Percentiles rank a stretch among this genome's conserved stretches.
phyloP scores from a whole-genome alignment of 129 eudicot species.

The Arctium lappa region DNA sequence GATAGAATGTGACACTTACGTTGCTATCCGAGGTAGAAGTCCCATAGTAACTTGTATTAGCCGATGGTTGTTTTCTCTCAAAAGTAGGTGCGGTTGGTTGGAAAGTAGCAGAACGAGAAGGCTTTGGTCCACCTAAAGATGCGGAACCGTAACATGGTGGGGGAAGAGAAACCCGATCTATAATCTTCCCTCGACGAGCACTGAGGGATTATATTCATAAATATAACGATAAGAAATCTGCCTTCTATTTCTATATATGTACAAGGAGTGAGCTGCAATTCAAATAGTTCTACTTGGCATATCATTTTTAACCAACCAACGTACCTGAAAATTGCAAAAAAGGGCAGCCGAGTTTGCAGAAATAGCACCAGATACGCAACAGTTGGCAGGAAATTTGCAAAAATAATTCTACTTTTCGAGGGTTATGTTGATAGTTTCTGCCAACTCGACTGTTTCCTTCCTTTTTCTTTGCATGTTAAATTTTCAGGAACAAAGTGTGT shows the following conservation, averaged over 20 bases:
- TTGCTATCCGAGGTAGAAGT: constrained; percentile 46
- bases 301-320: neutral
- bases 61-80: constrained; percentile 21
- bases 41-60: constrained; percentile 28
- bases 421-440: neutral
- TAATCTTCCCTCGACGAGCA: constrained; percentile 53
- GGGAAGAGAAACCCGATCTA: constrained; percentile 74
- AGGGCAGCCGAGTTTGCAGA: neutral
- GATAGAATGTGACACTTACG: constrained; percentile 32
- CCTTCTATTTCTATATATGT: neutral
- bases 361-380: neutral
- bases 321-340: neutral
- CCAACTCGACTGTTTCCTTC: too few relatives aligned
- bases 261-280: neutral
- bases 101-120: constrained; percentile 46
- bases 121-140: constrained; percentile 55
- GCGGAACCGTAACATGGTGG: constrained; percentile 65
- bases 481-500: neutral
- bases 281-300: neutral
- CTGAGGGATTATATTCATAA: constrained; percentile 28
- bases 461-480: neutral
- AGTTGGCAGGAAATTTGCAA: neutral
- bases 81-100: constrained; percentile 49
- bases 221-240: neutral
- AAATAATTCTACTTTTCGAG: neutral